Conservation (phyloP, 768 basidiomycete species). For the Paxillus involutus region DNA sequence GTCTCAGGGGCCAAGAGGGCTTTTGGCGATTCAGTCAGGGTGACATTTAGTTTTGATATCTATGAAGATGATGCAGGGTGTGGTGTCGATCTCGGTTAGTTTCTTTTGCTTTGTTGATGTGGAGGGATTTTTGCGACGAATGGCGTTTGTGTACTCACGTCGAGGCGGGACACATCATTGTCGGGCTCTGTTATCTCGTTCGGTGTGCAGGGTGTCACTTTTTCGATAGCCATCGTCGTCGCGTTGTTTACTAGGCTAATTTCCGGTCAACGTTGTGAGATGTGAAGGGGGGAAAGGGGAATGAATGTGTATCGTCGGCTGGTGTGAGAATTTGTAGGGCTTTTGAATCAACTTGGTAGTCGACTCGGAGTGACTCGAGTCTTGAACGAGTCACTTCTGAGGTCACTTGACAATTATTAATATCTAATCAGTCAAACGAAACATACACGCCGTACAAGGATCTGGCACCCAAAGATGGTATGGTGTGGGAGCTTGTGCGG, state of each 20-base stretch:
- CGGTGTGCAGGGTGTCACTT: background rate
- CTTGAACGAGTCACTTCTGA: too few species aligned
- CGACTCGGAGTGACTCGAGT: too few species aligned
- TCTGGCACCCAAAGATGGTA: too few species aligned
- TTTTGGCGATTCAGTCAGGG: constrained; percentile 47
- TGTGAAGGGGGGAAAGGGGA: constrained; percentile 32
- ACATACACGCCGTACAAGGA: too few species aligned
- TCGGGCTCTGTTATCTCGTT: background rate
- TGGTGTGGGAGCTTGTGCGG: too few species aligned
- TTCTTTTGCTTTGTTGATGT: too few species aligned
- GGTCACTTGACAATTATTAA: too few species aligned
- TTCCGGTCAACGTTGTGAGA: background rate
- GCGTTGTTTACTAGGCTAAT: background rate
- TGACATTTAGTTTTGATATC: constrained; percentile 57
- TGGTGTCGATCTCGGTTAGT: background rate
- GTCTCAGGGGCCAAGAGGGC: constrained; percentile 46
- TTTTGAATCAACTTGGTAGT: too few species aligned
- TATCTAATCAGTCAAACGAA: too few species aligned
- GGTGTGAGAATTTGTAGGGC: too few species aligned
- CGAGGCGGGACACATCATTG: constrained; percentile 5
- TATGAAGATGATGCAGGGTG: constrained; percentile 20
- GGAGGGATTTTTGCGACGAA: too few species aligned
- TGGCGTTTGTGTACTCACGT: constrained; percentile 14
- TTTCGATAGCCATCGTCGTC: constrained; percentile 3
- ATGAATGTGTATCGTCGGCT: too few species aligned